Evolutionary conservation across 176 grass and related monocot species (phyloP).

Genomic region (Bothriochloa decipiens): DNA sequence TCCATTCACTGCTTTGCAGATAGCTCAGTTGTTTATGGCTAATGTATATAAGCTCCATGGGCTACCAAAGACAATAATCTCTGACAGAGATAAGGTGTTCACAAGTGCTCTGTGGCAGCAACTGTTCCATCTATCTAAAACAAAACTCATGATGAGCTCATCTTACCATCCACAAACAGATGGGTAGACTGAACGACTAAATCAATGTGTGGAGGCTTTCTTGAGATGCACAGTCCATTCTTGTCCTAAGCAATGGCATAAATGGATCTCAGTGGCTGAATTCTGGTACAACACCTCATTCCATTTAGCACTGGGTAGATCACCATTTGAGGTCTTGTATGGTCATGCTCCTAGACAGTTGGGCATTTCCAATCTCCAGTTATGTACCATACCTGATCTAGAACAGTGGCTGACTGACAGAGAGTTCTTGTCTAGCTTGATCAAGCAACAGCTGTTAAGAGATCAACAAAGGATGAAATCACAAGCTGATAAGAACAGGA

Average conservation of each 20-base stretch:
- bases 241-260: too few species aligned
- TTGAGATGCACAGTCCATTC: too few species aligned
- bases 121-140: fast-evolving
- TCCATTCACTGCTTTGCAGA: fast-evolving
- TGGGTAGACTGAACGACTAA: too few species aligned
- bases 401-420: too few species aligned
- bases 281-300: too few species aligned
- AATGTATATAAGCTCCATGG: neutral
- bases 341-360: too few species aligned
- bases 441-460: fast-evolving
- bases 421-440: fast-evolving
- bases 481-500: too few species aligned
- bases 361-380: fast-evolving
- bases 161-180: too few species aligned
- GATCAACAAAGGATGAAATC: too few species aligned
- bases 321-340: too few species aligned
- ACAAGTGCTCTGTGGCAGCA: neutral
- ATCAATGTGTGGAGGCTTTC: too few species aligned
- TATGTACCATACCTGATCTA: fast-evolving
- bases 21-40: fast-evolving
- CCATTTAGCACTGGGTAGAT: fast-evolving
- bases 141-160: neutral
- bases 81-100: neutral
- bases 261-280: too few species aligned
- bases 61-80: fast-evolving